Percentiles rank a stretch among this genome's conserved stretches.
phyloP scores from a whole-genome alignment of 2,329 filamentous ascomycete genomes.

The Alternaria conjuncta region DNA sequence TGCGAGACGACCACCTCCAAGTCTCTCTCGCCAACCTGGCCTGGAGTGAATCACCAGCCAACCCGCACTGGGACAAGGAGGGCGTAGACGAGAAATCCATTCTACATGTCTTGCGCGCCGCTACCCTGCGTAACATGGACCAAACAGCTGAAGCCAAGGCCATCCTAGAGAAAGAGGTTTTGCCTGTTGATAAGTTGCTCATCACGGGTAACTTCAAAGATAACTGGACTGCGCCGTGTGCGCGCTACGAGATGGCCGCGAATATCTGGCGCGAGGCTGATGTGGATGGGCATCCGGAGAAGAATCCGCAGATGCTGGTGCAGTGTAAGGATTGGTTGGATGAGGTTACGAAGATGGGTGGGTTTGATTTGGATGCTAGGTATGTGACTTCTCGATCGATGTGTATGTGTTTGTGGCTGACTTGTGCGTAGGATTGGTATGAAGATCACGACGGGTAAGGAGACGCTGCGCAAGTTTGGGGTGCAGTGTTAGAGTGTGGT shows the following conservation, averaged over 20 bases:
- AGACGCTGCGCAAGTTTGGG: conserved; percentile 61
- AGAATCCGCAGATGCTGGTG: conserved; percentile 56
- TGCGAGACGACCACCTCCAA: conserved; percentile 70
- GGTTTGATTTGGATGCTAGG: conserved; percentile 75
- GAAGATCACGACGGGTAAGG: conserved; percentile 72
- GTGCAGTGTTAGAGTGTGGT: conserved; percentile 19
- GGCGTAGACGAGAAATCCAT: conserved; percentile 68
- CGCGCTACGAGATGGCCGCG: conserved; percentile 85
- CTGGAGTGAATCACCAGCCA: conserved; percentile 67
- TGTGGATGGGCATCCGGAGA: conserved; percentile 45
- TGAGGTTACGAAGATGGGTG: conserved; percentile 72
- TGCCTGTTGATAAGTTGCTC: conserved; percentile 61
- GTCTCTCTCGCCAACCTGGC: conserved; percentile 67
- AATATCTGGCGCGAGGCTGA: conserved; percentile 74
- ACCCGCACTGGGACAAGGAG: conserved; percentile 60
- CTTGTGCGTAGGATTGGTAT: conserved; percentile 63
- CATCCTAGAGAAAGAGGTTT: conserved; percentile 67
- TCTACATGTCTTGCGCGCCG: conserved; percentile 69
- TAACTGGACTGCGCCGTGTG: conserved; percentile 74
- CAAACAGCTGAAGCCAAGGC: conserved; percentile 69
- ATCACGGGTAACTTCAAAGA: conserved; percentile 69
- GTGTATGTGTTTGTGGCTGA: conserved; percentile 5
- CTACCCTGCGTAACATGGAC: conserved; percentile 69
- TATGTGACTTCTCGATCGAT: conserved; percentile 25
- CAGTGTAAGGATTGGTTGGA: conserved; percentile 71